phyloP scores from a whole-genome alignment of 2,329 filamentous ascomycete species.

The Venturia carpophila region DNA sequence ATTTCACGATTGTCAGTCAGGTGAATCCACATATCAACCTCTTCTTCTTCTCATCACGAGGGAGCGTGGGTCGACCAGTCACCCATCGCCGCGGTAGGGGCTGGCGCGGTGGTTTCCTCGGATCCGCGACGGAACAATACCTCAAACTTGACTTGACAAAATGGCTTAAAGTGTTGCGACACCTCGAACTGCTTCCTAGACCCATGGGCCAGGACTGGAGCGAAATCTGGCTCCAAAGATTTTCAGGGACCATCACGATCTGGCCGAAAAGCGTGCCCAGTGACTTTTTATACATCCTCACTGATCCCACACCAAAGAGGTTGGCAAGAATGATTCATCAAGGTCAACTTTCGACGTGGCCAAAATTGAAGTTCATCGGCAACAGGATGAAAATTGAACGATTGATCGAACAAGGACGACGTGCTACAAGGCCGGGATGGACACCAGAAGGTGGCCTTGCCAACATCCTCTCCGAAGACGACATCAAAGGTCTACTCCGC shows the following conservation, averaged over 20 bases:
- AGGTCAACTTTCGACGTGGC: slow-evolving; percentile 81
- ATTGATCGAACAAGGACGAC: slow-evolving; percentile 50
- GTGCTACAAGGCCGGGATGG: slow-evolving; percentile 32
- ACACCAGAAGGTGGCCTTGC: slow-evolving; percentile 28
- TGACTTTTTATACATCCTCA: slow-evolving; percentile 80
- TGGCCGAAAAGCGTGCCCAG: slow-evolving; percentile 76
- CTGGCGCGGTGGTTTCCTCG: slow-evolving; percentile 92
- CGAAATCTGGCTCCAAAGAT: slow-evolving; percentile 91
- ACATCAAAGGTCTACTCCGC: slow-evolving; percentile 36
- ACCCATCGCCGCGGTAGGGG: slow-evolving; percentile 88
- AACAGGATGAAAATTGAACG: slow-evolving; percentile 83
- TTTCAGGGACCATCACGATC: slow-evolving; percentile 90
- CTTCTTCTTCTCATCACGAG: slow-evolving; percentile 95
- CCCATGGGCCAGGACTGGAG: slow-evolving; percentile 94
- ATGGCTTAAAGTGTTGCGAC: slow-evolving; percentile 90
- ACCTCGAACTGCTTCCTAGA: slow-evolving; percentile 83
- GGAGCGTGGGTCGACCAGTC: slow-evolving; percentile 84
- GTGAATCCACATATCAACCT: slow-evolving; percentile 98
- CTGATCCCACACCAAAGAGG: slow-evolving; percentile 67
- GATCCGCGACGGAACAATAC: slow-evolving; percentile 86
- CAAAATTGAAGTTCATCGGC: slow-evolving; percentile 82
- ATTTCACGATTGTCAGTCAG: slow-evolving; percentile 81
- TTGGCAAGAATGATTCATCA: slow-evolving; percentile 84
- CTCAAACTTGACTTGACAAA: slow-evolving; percentile 95
- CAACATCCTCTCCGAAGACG: slow-evolving; percentile 40